A percentile compares a stretch with the other conserved stretches of the same genome.
Conservation (phyloP, 805 yeast genomes). For the Debaryomyces prosopidis region DNA sequence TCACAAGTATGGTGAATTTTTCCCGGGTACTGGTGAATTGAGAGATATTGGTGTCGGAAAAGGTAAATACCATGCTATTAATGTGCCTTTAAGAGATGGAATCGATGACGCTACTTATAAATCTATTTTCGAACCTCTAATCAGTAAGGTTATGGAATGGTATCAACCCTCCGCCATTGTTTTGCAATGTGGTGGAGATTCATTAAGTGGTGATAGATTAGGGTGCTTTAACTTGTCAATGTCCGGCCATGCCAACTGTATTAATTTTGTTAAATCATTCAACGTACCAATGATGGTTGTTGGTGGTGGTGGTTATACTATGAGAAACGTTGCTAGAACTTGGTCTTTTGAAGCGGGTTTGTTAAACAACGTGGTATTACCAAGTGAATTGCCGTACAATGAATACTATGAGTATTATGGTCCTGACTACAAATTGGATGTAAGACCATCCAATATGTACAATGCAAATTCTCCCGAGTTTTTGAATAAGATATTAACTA, state of each 20-base stretch:
- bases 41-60: conserved; percentile 89
- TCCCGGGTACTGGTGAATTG: conserved; percentile 96
- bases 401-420: conserved; percentile 97
- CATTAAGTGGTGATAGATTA: conserved; percentile 90
- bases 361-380: conserved; percentile 74
- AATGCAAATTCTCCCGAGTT: conserved; percentile 94
- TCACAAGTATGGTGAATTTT: conserved; percentile 95
- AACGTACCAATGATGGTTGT: conserved; percentile 89
- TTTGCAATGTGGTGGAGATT: conserved; percentile 98
- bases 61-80: conserved; percentile 86
- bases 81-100: conserved; percentile 93
- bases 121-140: conserved; percentile 86
- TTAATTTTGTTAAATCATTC: conserved; percentile 80
- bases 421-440: conserved; percentile 94
- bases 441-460: conserved; percentile 93
- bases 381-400: conserved; percentile 84
- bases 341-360: conserved; percentile 95
- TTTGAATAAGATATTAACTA: conserved; percentile 76
- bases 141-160: conserved; percentile 73
- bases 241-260: conserved; percentile 95
- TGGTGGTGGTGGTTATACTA: conserved; percentile 99
- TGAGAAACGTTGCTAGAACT: conserved; percentile 92
- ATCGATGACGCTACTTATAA: conserved; percentile 88
- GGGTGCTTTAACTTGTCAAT: conserved; percentile 95
- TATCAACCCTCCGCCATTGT: conserved; percentile 96